Conservation (phyloP, 495 filamentous ascomycete species). For the Geopyxis carbonaria region DNA sequence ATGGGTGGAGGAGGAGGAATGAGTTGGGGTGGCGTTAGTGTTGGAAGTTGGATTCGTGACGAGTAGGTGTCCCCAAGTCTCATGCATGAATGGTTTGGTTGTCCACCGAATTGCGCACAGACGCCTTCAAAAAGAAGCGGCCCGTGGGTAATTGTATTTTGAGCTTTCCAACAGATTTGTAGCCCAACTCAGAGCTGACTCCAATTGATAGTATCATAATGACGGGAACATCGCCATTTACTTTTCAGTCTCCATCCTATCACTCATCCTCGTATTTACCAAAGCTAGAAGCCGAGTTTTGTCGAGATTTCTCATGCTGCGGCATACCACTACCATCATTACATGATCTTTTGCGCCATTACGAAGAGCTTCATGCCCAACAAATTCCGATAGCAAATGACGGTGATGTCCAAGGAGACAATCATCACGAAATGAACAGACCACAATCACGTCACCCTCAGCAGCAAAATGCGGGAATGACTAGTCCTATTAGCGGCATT, state of each 20-base stretch:
- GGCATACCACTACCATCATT: constrained; percentile 69
- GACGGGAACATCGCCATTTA: constrained; percentile 86
- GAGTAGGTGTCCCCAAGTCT: constrained; percentile 54
- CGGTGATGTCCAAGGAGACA: constrained; percentile 26
- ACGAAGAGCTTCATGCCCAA: constrained; percentile 75
- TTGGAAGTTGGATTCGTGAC: constrained; percentile 92
- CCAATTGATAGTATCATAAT: constrained; percentile 65
- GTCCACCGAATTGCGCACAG: constrained; percentile 2
- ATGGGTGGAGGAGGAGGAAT: constrained; percentile 74
- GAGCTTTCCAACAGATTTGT: too few relatives aligned
- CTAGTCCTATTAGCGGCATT: constrained; percentile 27
- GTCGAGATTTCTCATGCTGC: constrained; percentile 91
- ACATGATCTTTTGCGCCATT: constrained; percentile 89
- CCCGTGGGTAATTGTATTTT: too few relatives aligned
- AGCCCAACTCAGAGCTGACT: constrained; percentile 4
- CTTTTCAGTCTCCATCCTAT: constrained; percentile 79
- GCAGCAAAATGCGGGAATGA: constrained; percentile 33
- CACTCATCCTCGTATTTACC: constrained; percentile 96
- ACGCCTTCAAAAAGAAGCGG: too few relatives aligned
- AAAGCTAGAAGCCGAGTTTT: constrained; percentile 91
- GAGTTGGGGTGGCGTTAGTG: constrained; percentile 95
- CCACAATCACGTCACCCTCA: constrained; percentile 16
- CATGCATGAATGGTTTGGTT: neutral
- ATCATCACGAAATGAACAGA: constrained; percentile 26
- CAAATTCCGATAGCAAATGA: constrained; percentile 17